These are phyloP conservation scores for Jaltomata sinuosa DNA, from an alignment of 257 asterid species.

Conservation along the genomic window DNA sequence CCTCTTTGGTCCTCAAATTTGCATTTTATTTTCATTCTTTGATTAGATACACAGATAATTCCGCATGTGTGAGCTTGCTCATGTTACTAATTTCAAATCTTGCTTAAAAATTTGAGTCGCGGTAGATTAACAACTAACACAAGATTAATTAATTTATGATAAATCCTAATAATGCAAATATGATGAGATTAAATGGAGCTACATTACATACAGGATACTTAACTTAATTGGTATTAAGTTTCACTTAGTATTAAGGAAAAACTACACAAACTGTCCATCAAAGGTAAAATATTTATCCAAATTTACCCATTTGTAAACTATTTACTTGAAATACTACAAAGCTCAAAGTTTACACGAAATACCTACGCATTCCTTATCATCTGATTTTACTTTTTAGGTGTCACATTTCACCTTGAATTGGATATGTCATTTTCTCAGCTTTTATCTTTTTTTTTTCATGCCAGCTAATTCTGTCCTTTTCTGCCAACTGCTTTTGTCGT, in stretches of 20 bases:
- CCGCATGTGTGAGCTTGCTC: rapidly evolving
- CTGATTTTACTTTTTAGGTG: too few species aligned
- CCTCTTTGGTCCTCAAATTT: not conserved
- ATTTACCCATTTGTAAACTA: too few species aligned
- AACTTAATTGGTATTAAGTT: not conserved
- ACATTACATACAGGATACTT: not conserved
- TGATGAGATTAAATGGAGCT: not conserved
- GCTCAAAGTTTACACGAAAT: too few species aligned
- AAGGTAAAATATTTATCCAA: not conserved
- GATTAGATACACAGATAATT: not conserved
- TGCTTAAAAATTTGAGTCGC: not conserved
- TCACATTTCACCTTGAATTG: too few species aligned
- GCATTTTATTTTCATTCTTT: not conserved
- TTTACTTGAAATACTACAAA: too few species aligned
- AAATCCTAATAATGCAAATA: not conserved
- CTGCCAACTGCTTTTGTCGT: too few species aligned
- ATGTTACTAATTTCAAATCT: not conserved
- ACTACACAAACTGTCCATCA: not conserved
- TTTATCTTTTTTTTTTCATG: too few species aligned
- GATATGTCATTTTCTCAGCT: too few species aligned
- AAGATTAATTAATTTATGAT: not conserved
- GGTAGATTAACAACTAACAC: not conserved
- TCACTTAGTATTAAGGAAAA: not conserved
- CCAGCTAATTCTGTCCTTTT: too few species aligned
- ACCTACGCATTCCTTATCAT: too few species aligned